Evolutionary conservation across 2,329 filamentous ascomycete genomes (phyloP).

Genomic region (Hypoxylon sp.): DNA sequence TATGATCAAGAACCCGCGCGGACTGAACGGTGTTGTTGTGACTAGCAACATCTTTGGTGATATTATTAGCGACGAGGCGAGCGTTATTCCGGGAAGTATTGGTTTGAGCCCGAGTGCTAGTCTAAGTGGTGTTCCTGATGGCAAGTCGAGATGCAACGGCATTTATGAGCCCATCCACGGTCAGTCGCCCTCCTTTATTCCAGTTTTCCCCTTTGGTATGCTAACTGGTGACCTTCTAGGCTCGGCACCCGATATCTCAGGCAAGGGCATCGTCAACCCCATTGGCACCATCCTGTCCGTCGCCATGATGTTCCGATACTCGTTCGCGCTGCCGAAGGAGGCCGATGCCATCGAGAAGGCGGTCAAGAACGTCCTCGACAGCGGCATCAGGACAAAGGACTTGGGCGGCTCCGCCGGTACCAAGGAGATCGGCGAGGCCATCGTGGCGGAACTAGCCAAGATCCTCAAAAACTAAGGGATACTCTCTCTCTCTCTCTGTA

Average conservation of each 20-base stretch:
- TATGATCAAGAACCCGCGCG: slow-evolving; percentile 92
- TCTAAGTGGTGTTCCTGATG: slow-evolving; percentile 86
- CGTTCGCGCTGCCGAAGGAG: slow-evolving; percentile 81
- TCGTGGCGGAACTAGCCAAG: slow-evolving; percentile 78
- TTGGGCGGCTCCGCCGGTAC: slow-evolving; percentile 83
- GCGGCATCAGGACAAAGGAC: slow-evolving; percentile 82
- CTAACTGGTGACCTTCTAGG: slow-evolving; percentile 56
- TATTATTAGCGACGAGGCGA: slow-evolving; percentile 95
- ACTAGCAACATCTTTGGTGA: slow-evolving; percentile 96
- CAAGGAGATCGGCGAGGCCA: slow-evolving; percentile 80
- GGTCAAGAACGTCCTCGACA: slow-evolving; percentile 82
- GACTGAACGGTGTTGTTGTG: slow-evolving; percentile 89
- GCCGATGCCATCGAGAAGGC: slow-evolving; percentile 84
- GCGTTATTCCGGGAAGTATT: slow-evolving; percentile 90
- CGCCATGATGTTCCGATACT: slow-evolving; percentile 97
- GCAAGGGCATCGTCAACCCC: slow-evolving; percentile 91
- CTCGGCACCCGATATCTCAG: slow-evolving; percentile 92
- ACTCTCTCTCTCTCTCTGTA: neutral
- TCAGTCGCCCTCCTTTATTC: slow-evolving; percentile 53
- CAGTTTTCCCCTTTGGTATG: no score
- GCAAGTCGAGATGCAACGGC: slow-evolving; percentile 85
- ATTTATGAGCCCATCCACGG: slow-evolving; percentile 99
- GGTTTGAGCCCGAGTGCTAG: slow-evolving; percentile 90
- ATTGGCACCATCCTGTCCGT: slow-evolving; percentile 91
- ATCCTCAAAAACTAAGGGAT: slow-evolving; percentile 63